A percentile compares a stretch with the other conserved stretches of the same genome.
phyloP scores from a whole-genome alignment of 1,284 basidiomycete genomes.

The Austroboletus rostrupii region DNA sequence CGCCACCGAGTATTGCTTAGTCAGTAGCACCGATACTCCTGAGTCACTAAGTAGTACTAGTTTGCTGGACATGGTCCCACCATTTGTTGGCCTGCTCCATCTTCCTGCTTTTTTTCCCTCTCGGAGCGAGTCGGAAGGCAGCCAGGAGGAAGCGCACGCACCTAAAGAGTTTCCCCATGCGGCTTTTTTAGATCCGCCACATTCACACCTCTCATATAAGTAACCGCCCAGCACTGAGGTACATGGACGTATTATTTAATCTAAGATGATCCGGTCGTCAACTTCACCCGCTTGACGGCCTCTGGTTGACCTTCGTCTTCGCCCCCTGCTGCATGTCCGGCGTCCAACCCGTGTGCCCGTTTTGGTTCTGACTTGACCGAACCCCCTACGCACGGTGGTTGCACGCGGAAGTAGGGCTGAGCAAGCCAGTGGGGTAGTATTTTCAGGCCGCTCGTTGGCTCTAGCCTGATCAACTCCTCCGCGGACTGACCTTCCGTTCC shows the following conservation, averaged over 20 bases:
- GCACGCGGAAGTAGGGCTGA: conserved; percentile 52
- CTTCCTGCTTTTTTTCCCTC: too few relatives aligned
- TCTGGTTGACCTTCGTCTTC: neutral
- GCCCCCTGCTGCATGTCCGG: neutral
- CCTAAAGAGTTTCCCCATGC: too few relatives aligned
- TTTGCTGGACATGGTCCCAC: too few relatives aligned
- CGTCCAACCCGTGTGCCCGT: conserved; percentile 2
- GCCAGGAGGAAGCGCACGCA: too few relatives aligned
- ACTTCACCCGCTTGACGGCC: conserved; percentile 14
- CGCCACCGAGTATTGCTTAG: conserved; percentile 26
- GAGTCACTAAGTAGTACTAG: too few relatives aligned
- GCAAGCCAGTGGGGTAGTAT: conserved; percentile 79
- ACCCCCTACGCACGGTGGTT: neutral
- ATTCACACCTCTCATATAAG: too few relatives aligned
- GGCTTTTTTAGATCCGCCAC: too few relatives aligned
- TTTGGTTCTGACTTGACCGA: conserved; percentile 7
- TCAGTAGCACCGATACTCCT: conserved; percentile 8
- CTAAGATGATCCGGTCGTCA: neutral
- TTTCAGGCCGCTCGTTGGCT: conserved; percentile 51
- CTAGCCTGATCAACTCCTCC: conserved; percentile 45
- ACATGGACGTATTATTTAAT: too few relatives aligned
- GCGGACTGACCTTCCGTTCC: conserved; percentile 34
- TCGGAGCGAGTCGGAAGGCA: too few relatives aligned
- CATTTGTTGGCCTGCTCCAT: too few relatives aligned
- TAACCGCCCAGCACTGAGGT: too few relatives aligned